A percentile compares a stretch with the other conserved stretches of the same genome.
These are phyloP conservation scores for Phialemonium atrogriseum DNA, from an alignment of 2,329 filamentous ascomycete genomes.

Conservation along the genomic window DNA sequence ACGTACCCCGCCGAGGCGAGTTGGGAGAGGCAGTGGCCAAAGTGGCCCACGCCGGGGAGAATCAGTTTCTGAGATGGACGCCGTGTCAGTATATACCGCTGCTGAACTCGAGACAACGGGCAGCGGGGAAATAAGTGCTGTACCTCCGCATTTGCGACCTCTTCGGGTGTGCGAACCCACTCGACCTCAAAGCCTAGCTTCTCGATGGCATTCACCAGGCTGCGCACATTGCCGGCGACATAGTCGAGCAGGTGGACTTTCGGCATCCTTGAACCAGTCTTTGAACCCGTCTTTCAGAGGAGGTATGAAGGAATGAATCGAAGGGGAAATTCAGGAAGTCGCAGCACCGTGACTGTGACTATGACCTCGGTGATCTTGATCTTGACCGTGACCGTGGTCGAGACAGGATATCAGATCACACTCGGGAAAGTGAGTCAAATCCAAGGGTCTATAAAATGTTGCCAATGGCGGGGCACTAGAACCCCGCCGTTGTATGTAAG, in stretches of 20 bases:
- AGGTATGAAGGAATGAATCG: too few relatives aligned
- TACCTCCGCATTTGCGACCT: slow-evolving; percentile 80
- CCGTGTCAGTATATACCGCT: slow-evolving; percentile 1
- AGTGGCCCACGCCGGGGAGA: slow-evolving; percentile 92
- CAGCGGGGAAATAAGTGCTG: too few relatives aligned
- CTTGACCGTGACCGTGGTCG: too few relatives aligned
- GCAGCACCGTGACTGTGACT: too few relatives aligned
- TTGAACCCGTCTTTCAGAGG: slow-evolving; percentile 3
- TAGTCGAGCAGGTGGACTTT: slow-evolving; percentile 77
- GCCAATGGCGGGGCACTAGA: slow-evolving; percentile 4
- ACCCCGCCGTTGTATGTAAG: not conserved
- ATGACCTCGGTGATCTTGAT: too few relatives aligned
- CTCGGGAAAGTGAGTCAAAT: slow-evolving; percentile 10
- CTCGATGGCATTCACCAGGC: slow-evolving; percentile 94
- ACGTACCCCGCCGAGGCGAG: slow-evolving; percentile 75
- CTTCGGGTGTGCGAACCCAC: slow-evolving; percentile 80
- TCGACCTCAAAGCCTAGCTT: slow-evolving; percentile 88
- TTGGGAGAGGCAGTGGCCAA: slow-evolving; percentile 88
- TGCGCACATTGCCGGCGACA: slow-evolving; percentile 92
- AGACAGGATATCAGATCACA: too few relatives aligned
- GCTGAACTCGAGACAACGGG: not conserved
- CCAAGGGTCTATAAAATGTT: slow-evolving; percentile 11
- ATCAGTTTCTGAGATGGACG: slow-evolving; percentile 67
- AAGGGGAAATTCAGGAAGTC: too few relatives aligned
- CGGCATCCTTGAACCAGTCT: too few relatives aligned